Conservation (phyloP, 768 basidiomycete species). For the Podaxis sp. region DNA sequence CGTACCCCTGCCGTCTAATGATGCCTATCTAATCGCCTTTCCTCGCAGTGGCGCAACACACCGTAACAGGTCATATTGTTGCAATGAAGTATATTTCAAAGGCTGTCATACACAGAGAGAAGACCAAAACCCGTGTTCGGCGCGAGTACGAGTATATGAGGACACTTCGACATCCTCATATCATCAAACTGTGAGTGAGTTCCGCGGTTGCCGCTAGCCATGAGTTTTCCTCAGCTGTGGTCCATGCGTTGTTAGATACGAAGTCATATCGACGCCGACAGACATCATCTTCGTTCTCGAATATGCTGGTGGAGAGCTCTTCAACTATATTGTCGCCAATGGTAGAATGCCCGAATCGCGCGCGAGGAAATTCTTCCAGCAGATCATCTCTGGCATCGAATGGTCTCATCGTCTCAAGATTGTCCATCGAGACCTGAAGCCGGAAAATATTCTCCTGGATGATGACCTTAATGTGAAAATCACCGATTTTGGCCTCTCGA, state of each 20-base stretch:
- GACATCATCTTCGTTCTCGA: conserved; percentile 99
- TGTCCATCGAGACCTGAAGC: conserved; percentile 97
- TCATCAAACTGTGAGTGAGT: conserved; percentile 85
- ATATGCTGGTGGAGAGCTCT: conserved; percentile 93
- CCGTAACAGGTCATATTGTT: conserved; percentile 90
- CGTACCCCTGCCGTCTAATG: conserved; percentile 28
- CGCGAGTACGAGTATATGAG: conserved; percentile 98
- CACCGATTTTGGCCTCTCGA: conserved; percentile 97
- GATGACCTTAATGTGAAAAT: conserved; percentile 92
- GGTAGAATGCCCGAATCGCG: conserved; percentile 87
- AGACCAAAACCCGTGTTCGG: conserved; percentile 88
- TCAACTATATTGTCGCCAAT: conserved; percentile 96
- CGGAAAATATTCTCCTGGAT: conserved; percentile 89
- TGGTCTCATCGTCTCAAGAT: conserved; percentile 96
- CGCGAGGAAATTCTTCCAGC: conserved; percentile 95
- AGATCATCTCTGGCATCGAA: conserved; percentile 95
- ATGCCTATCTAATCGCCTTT: conserved; percentile 11
- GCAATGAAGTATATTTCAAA: conserved; percentile 98
- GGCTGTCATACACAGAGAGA: conserved; percentile 85
- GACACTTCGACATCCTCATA: conserved; percentile 90
- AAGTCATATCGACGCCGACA: conserved; percentile 87
- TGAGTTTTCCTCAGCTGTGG: conserved; percentile 6
- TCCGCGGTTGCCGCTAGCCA: conserved; percentile 4
- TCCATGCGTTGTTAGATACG: conserved; percentile 49
- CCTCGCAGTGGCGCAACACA: conserved; percentile 81